Evolutionary conservation across 2,329 filamentous ascomycete species (phyloP).

Genomic region (Colletotrichum orchidophilum): DNA sequence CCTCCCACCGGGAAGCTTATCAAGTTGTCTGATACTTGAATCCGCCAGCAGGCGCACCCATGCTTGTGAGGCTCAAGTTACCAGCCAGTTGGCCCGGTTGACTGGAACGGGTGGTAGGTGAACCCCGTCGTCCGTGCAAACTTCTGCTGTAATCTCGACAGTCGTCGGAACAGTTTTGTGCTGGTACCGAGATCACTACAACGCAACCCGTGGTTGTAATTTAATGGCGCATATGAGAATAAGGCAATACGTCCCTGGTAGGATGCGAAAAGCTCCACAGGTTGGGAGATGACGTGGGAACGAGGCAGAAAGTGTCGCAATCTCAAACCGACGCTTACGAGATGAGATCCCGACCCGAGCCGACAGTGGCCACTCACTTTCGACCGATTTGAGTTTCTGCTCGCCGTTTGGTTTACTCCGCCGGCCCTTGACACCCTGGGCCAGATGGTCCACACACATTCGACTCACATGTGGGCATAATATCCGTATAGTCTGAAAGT

Average conservation of each 20-base stretch:
- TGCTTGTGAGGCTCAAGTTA: neutral
- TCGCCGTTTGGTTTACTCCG: neutral
- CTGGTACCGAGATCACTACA: neutral
- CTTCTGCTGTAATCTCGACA: neutral
- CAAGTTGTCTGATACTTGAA: neutral
- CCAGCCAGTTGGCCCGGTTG: neutral
- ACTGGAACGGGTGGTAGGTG: neutral
- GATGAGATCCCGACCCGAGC: too few relatives aligned
- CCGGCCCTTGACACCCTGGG: neutral
- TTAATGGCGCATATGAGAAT: neutral
- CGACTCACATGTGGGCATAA: neutral
- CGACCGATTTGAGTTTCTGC: neutral
- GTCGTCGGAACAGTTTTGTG: neutral
- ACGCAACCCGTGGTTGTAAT: neutral
- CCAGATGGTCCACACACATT: neutral
- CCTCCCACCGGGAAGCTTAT: slow-evolving; percentile 2
- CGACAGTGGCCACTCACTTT: neutral
- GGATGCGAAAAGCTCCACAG: neutral
- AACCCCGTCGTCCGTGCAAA: slow-evolving; percentile 5
- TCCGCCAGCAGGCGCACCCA: neutral
- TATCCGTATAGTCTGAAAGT: neutral
- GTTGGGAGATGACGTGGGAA: neutral
- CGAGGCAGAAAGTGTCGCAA: neutral
- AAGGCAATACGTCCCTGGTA: too few relatives aligned
- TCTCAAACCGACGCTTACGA: neutral